Percentiles rank a stretch among this genome's conserved stretches.
These are phyloP conservation scores for Tetrahymena malaccensis DNA, from an alignment of 73 alveolate genomes.

Conservation along the genomic window DNA sequence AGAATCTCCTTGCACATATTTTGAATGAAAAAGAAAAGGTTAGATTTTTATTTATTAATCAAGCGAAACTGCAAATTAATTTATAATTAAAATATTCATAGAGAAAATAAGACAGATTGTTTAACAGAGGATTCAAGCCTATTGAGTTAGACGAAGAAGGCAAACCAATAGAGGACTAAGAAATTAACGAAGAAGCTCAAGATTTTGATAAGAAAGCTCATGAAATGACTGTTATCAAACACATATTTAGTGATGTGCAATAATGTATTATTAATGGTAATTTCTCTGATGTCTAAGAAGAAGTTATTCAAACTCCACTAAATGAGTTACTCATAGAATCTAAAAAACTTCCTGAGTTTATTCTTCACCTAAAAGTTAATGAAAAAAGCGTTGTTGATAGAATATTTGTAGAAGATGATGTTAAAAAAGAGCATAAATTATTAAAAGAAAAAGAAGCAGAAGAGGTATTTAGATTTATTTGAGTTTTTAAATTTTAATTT, in stretches of 20 bases:
- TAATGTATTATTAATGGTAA: constrained; percentile 76
- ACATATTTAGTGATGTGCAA: constrained; percentile 54
- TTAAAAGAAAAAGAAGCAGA: constrained; percentile 67
- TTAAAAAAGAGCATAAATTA: constrained; percentile 76
- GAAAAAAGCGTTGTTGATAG: constrained; percentile 79
- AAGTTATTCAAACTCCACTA: constrained; percentile 62
- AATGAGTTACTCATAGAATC: constrained; percentile 70
- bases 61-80: no score
- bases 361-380: constrained; percentile 64
- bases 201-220: constrained; percentile 88
- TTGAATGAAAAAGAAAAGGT: constrained; percentile 50
- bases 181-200: constrained; percentile 90
- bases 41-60: neutral
- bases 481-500: constrained; percentile 1
- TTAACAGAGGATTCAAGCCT: constrained; percentile 75
- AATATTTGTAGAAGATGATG: constrained; percentile 69
- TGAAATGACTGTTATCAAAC: constrained; percentile 71
- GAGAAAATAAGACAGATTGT: constrained; percentile 77
- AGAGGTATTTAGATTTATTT: constrained; percentile 55
- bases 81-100: neutral
- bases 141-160: constrained; percentile 74
- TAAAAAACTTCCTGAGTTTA: constrained; percentile 88
- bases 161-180: constrained; percentile 83
- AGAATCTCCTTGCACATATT: constrained; percentile 57
- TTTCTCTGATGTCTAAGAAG: constrained; percentile 88